Evolutionary conservation across 2,329 filamentous ascomycete species (phyloP).

Genomic region (Xenoacremonium recifei): DNA sequence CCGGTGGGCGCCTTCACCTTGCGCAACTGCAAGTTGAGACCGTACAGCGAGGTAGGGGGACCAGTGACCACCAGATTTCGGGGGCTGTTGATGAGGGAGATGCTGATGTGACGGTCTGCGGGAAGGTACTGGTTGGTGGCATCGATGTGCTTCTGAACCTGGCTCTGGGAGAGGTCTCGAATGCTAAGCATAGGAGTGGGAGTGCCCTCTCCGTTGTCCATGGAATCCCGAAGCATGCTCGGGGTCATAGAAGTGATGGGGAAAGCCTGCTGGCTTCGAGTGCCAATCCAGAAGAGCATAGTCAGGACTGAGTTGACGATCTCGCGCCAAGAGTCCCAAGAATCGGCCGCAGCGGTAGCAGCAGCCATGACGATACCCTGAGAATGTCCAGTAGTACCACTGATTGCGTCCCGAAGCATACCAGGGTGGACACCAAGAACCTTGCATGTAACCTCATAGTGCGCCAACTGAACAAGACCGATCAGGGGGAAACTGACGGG

Average conservation of each 20-base stretch:
- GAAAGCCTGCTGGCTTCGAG: slow-evolving; percentile 95
- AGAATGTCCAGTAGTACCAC: slow-evolving; percentile 91
- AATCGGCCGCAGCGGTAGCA: slow-evolving; percentile 83
- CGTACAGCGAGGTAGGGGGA: slow-evolving; percentile 92
- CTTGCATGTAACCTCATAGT: slow-evolving; percentile 93
- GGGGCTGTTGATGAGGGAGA: slow-evolving; percentile 95
- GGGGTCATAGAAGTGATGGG: slow-evolving; percentile 92
- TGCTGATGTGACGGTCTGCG: slow-evolving; percentile 85
- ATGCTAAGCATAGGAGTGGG: slow-evolving; percentile 98
- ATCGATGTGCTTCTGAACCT: slow-evolving; percentile 95
- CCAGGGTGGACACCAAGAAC: slow-evolving; percentile 87
- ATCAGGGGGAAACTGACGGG: slow-evolving; percentile 96
- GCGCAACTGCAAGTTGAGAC: slow-evolving; percentile 89
- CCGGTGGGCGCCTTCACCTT: slow-evolving; percentile 99
- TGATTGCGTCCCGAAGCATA: slow-evolving; percentile 78
- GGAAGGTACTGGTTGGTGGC: slow-evolving; percentile 96
- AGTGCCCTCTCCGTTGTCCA: slow-evolving; percentile 90
- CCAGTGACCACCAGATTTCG: slow-evolving; percentile 96
- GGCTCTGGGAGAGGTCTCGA: slow-evolving; percentile 80
- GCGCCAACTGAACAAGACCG: slow-evolving; percentile 90
- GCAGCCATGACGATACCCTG: slow-evolving; percentile 94
- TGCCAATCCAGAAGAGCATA: slow-evolving; percentile 97
- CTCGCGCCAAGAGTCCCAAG: slow-evolving; percentile 88
- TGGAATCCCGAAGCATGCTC: slow-evolving; percentile 85
- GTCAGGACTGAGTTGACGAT: slow-evolving; percentile 78